Evolutionary conservation across 192 early-diverging fungal genomes (phyloP).

Genomic region (Coemansia sp.): DNA sequence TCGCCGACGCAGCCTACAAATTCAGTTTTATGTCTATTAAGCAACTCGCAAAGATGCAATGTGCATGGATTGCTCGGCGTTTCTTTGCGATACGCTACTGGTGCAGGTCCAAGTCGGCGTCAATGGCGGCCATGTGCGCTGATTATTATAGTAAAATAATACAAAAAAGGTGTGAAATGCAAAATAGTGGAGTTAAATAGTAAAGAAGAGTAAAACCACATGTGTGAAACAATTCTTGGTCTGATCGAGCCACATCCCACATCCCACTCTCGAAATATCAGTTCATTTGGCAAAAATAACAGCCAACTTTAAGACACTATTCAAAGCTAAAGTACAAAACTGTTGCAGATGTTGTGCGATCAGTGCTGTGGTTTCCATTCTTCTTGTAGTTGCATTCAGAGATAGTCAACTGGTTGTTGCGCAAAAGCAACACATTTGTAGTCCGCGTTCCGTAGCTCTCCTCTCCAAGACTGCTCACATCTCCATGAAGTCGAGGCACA

Average conservation of each 20-base stretch:
- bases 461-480: neutral
- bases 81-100: constrained; percentile 26
- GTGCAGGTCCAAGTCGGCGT: constrained; percentile 39
- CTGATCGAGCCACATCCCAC: too few relatives aligned
- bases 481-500: constrained; percentile 20
- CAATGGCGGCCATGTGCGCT: constrained; percentile 7
- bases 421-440: constrained; percentile 34
- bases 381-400: constrained; percentile 16
- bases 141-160: neutral
- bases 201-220: neutral
- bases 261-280: too few relatives aligned
- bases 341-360: neutral
- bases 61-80: too few relatives aligned
- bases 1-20: constrained; percentile 41
- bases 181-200: neutral
- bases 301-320: neutral
- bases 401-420: constrained; percentile 13
- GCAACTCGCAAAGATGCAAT: neutral
- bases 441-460: constrained; percentile 38
- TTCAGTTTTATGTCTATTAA: neutral
- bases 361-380: neutral
- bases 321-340: neutral
- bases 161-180: neutral
- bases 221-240: too few relatives aligned
- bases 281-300: too few relatives aligned